Percentiles rank a stretch among this genome's conserved stretches.
Conservation (phyloP, 805 yeast species). For the Myxozyma sirexii region DNA sequence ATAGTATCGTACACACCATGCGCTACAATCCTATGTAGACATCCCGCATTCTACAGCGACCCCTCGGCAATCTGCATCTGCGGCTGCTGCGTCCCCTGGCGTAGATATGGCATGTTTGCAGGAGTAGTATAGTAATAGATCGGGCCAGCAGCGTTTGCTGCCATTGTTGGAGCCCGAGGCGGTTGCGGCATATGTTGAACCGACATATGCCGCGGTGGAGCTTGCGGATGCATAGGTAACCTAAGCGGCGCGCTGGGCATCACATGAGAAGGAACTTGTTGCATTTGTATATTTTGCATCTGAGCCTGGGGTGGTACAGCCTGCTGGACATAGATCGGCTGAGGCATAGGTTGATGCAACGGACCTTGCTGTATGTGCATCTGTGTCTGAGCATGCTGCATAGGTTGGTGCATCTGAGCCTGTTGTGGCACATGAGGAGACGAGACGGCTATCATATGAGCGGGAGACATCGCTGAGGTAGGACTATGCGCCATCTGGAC, state of each 20-base stretch:
- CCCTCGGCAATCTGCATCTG: neutral
- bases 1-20: too few relatives aligned
- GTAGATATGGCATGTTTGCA: neutral
- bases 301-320: neutral
- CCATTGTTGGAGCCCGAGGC: neutral
- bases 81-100: neutral
- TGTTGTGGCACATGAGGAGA: neutral
- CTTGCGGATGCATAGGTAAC: neutral
- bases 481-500: neutral
- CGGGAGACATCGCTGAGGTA: neutral
- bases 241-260: neutral
- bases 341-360: too few relatives aligned
- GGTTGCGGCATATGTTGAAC: neutral
- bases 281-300: neutral
- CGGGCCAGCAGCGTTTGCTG: neutral
- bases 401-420: neutral
- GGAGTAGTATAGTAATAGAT: slow-evolving; percentile 1
- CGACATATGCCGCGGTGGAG: neutral
- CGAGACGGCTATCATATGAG: too few relatives aligned
- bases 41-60: neutral
- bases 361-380: too few relatives aligned
- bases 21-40: too few relatives aligned
- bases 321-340: neutral
- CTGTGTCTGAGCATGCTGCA: neutral
- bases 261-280: neutral